Percentiles rank a stretch among this genome's conserved stretches.
phyloP scores from a whole-genome alignment of 2,329 filamentous ascomycete genomes.

The Aureobasidium sp. region DNA sequence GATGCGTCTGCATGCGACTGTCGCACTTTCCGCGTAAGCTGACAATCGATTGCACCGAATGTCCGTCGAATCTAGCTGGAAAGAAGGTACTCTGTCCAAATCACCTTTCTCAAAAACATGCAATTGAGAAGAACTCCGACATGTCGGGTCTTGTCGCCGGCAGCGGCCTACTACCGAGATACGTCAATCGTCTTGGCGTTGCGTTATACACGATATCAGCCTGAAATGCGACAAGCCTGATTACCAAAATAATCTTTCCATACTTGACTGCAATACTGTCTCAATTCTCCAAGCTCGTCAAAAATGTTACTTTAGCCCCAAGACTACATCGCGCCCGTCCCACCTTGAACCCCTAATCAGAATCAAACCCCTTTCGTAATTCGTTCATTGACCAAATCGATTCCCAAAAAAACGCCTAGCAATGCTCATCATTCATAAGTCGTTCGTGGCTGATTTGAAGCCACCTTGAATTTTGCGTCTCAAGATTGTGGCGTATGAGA shows the following conservation, averaged over 20 bases:
- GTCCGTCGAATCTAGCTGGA: background rate
- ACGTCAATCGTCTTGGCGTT: constrained; percentile 4
- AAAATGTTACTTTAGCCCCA: background rate
- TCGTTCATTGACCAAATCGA: background rate
- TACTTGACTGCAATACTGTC: background rate
- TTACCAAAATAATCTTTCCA: background rate
- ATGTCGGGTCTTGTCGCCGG: background rate
- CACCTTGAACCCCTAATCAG: background rate
- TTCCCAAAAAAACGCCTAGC: background rate
- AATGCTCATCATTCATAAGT: background rate
- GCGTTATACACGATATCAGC: constrained; percentile 7
- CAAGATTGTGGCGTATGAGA: background rate
- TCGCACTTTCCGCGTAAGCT: background rate
- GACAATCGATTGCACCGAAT: background rate
- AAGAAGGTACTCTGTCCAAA: background rate
- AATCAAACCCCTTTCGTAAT: background rate
- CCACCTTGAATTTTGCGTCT: background rate
- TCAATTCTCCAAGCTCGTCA: background rate
- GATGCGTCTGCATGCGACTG: background rate
- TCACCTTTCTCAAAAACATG: background rate
- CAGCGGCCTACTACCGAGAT: background rate
- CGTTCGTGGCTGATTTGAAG: background rate
- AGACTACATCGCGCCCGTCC: background rate
- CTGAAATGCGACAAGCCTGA: constrained; percentile 6
- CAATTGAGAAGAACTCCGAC: background rate